Percentiles rank a stretch among this genome's conserved stretches.
These are phyloP conservation scores for Colletotrichum aenigma DNA, from an alignment of 2,329 filamentous ascomycete species.

Conservation along the genomic window DNA sequence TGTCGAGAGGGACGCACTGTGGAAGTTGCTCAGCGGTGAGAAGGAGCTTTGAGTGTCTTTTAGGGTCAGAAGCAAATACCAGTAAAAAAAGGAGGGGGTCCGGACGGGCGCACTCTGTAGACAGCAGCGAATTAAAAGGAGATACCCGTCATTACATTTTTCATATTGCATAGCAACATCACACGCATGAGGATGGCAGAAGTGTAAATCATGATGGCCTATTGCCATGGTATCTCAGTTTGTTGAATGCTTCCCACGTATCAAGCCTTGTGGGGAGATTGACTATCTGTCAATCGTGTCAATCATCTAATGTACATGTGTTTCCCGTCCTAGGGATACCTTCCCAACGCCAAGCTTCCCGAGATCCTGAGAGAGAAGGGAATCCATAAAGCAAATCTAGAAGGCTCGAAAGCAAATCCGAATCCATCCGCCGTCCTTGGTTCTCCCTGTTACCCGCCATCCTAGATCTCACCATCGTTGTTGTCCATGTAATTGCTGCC, in stretches of 20 bases:
- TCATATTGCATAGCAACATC: not conserved
- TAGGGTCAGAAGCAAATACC: not conserved
- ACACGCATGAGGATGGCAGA: not conserved
- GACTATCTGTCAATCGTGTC: not conserved
- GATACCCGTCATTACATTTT: constrained; percentile 4
- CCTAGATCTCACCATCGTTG: constrained; percentile 40
- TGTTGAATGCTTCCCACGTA: not conserved
- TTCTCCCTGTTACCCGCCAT: not conserved
- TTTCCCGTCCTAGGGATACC: not conserved
- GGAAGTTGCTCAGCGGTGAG: constrained; percentile 65
- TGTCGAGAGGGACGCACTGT: constrained; percentile 72
- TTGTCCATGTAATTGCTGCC: constrained; percentile 25
- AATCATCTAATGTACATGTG: not conserved
- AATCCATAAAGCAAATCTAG: not conserved
- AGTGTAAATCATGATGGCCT: not conserved
- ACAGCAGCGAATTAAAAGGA: not conserved
- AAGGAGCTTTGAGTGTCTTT: not conserved
- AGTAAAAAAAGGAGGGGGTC: not conserved
- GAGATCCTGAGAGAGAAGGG: not conserved
- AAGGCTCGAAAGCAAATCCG: not conserved
- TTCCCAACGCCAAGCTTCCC: constrained; percentile 3
- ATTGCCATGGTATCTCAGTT: constrained; percentile 12
- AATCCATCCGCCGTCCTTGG: not conserved
- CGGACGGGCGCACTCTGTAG: not conserved
- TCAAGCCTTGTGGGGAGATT: not conserved